Evolutionary conservation across 2,329 filamentous ascomycete species (phyloP), one percentile per base, ranked within the genome.

Genomic region (Neoarthrinium moseri): DNA sequence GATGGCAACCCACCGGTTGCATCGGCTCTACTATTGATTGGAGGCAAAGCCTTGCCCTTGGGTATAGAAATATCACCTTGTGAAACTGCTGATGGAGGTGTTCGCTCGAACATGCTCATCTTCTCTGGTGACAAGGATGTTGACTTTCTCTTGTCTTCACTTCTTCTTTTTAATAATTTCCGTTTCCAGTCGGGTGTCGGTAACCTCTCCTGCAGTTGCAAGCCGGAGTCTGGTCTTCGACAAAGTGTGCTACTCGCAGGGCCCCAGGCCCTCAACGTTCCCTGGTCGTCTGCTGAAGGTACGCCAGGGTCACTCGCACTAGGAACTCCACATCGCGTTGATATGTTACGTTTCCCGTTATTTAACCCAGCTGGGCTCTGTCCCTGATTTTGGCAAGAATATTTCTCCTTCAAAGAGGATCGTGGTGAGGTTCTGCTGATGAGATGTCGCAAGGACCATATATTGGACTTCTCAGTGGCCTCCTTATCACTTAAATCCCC

Each of bases 161-260:
- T 38, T 37, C 34, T 41, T 33, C 49, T 51, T n/a, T 41, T 48
- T 7, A 41, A 22, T 6, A 50, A 23, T 27, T 51, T 47, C 5
- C 40, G 45, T 46, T 55, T 59, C 52, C 53, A 51, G 36, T 53
- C 49, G 10, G 55, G 52, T 2, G 49, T 52, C 13, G 21, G 39
- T 22, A 47, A 37, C 13, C 20, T 51, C 12, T 43, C n/a, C 30
- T 11, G 21, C 3, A 17, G 20, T 11, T 10, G 15, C 7, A 10
- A 17, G 12, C 15, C 26, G 26, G 26, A n/a, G 8, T 29, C 26
- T n/a, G n/a, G 26, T 29, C 26, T 29, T n/a, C 26, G 26, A 8
- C 26, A 29, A 29, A 29, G 26, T n/a, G 8, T 29, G 8, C n/a
- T n/a, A n/a, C n/a, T n/a, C n/a, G n/a, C n/a, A n/a, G n/a, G n/a